phyloP scores from a whole-genome alignment of 192 early-diverging fungal species.

The Geranomyces michiganensis region DNA sequence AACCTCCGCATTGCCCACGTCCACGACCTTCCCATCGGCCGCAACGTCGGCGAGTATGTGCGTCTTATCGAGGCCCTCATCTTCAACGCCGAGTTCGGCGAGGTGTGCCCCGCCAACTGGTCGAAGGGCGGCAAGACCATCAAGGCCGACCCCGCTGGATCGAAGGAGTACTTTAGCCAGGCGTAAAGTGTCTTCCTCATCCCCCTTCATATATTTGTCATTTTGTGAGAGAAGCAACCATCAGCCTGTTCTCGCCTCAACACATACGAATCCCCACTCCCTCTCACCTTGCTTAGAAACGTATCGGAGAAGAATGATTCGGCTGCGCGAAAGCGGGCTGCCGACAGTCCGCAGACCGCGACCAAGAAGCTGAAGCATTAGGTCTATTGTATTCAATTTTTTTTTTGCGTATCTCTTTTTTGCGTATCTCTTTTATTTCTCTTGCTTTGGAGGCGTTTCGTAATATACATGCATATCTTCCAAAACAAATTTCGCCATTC shows the following conservation, averaged over 20 bases:
- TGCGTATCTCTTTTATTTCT: conserved; percentile 26
- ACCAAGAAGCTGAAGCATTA: background rate
- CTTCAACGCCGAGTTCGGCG: conserved; percentile 82
- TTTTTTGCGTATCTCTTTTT: background rate
- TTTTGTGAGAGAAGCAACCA: too few relatives aligned
- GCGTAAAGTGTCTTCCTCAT: background rate
- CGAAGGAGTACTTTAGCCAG: conserved; percentile 70
- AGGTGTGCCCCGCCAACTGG: conserved; percentile 88
- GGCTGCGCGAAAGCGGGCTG: background rate
- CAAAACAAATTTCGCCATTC: too few relatives aligned
- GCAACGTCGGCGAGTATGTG: conserved; percentile 80
- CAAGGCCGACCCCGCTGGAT: conserved; percentile 66
- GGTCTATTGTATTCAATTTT: background rate
- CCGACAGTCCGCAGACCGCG: background rate
- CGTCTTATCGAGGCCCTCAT: conserved; percentile 91
- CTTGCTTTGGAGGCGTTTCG: too few relatives aligned
- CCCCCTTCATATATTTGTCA: too few relatives aligned
- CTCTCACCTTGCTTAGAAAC: background rate
- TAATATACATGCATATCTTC: too few relatives aligned
- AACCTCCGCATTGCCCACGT: conserved; percentile 84
- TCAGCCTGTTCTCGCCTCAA: too few relatives aligned
- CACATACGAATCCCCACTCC: too few relatives aligned
- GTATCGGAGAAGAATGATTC: background rate
- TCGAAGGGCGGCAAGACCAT: conserved; percentile 73
- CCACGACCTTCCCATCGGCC: conserved; percentile 87